Evolutionary conservation across 768 basidiomycete genomes (phyloP), one percentile per base, ranked within the genome.

Genomic region (Leucocoprinus leucothites): DNA sequence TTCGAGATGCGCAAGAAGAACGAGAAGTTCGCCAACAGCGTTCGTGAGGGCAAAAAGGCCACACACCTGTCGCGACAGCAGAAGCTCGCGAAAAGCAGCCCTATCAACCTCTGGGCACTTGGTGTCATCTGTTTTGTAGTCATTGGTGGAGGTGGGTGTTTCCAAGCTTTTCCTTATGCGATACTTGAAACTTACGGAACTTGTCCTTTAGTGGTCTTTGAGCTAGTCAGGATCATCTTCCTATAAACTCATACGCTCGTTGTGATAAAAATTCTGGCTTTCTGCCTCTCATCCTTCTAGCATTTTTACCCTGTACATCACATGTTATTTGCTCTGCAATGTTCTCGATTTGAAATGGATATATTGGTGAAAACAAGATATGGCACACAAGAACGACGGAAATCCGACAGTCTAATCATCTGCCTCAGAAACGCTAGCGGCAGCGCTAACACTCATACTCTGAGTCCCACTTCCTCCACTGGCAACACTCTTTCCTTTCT

Each of bases 1-100:
- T 91, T 89, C 67, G 90, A 92, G 64, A 79, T 91, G 71, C 85
- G 88, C 62, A 82, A 84, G 64, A 82, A 83, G 69, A 94, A 92
- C 69, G 80, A 79, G 55, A 86, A 91, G 71, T 94, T 94, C 71
- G 87, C 86, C 38, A 82, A 78, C 57, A 83, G 85, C 58, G 85
- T 82, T 59, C 82, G 81, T 59, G 69, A 80, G 35, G 91, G 91
- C 62, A 92, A 90, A 77, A 88, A 89, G 45, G 82, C 87, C 1
- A 78, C 81, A 57, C 86, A 87, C 60, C 76, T 77, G 11, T 91
- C 90, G 49, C 78, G 86, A 57, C 83, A 87, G 61, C 89, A 93
- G 56, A 77, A 75, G 60, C 72, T 88, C 35, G 77, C 79, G 35
- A 89, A 90, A 70, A 78, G 81, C 56, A 89, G 86, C 63, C 89